phyloP scores from a whole-genome alignment of 1,284 basidiomycete species.

The Stygiomarasmius scandens region DNA sequence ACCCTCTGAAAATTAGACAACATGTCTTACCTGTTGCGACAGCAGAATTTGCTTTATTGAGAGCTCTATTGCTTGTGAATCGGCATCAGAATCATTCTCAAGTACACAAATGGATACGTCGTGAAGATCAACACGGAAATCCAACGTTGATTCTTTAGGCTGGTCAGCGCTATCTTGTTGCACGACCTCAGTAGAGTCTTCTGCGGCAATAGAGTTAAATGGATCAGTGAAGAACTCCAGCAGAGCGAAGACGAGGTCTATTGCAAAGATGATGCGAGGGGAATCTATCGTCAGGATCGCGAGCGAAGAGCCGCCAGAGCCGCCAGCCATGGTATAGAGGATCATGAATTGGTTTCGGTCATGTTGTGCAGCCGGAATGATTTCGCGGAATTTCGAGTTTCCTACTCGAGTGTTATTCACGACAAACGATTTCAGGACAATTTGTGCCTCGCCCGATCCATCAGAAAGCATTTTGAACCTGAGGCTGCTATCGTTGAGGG shows the following conservation, averaged over 20 bases:
- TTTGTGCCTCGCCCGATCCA: constrained; percentile 84
- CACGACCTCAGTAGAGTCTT: constrained; percentile 5
- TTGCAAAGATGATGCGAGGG: constrained; percentile 91
- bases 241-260: constrained; percentile 91
- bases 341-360: constrained; percentile 95
- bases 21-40: constrained; percentile 78
- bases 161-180: constrained; percentile 1
- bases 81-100: constrained; percentile 80
- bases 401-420: constrained; percentile 89
- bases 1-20: background rate
- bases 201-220: constrained; percentile 34
- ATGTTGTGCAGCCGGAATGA: constrained; percentile 90
- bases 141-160: constrained; percentile 28
- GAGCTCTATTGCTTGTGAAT: constrained; percentile 89
- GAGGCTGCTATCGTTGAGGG: constrained; percentile 80
- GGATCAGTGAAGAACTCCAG: constrained; percentile 84
- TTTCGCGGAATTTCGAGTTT: constrained; percentile 88
- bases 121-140: constrained; percentile 89
- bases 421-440: constrained; percentile 88
- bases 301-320: constrained; percentile 59
- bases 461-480: constrained; percentile 86
- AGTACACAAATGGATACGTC: constrained; percentile 90
- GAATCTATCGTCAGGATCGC: constrained; percentile 91
- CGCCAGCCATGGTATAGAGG: constrained; percentile 80
- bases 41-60: constrained; percentile 86